Evolutionary conservation across 2,329 filamentous ascomycete genomes (phyloP).

Genomic region (Fusarium paranaense): DNA sequence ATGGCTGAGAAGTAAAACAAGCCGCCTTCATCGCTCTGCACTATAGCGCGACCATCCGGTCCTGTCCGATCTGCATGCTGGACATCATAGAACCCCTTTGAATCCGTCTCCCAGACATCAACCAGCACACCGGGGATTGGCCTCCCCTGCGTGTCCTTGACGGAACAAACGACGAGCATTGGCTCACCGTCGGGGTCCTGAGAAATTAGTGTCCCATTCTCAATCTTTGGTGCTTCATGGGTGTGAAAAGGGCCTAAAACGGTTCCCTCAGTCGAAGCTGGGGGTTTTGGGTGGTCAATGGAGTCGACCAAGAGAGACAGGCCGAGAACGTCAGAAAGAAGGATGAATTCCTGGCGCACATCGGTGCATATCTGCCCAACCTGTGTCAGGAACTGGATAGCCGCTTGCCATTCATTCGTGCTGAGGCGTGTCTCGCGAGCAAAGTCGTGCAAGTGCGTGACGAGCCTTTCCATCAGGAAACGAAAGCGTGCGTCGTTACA

Average conservation of each 20-base stretch:
- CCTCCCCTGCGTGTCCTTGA: slow-evolving; percentile 71
- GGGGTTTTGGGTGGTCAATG: slow-evolving; percentile 81
- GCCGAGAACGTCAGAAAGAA: slow-evolving; percentile 80
- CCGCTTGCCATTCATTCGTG: slow-evolving; percentile 78
- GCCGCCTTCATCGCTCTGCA: slow-evolving; percentile 44
- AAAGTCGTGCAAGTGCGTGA: slow-evolving; percentile 74
- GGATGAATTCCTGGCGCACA: slow-evolving; percentile 78
- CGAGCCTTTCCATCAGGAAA: slow-evolving; percentile 76
- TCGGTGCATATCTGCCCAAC: slow-evolving; percentile 77
- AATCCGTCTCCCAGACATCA: slow-evolving; percentile 85
- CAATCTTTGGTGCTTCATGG: slow-evolving; percentile 71
- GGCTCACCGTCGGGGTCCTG: slow-evolving; percentile 74
- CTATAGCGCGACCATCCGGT: slow-evolving; percentile 47
- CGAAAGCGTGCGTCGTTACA: slow-evolving; percentile 70
- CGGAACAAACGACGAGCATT: slow-evolving; percentile 73
- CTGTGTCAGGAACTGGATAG: slow-evolving; percentile 74
- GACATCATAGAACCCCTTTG: slow-evolving; percentile 79
- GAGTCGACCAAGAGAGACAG: slow-evolving; percentile 81
- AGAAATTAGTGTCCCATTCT: slow-evolving; percentile 68
- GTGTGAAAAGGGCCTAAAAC: slow-evolving; percentile 84
- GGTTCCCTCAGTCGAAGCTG: slow-evolving; percentile 75
- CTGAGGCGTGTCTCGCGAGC: slow-evolving; percentile 65
- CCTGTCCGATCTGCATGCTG: slow-evolving; percentile 70
- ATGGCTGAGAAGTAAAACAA: slow-evolving; percentile 84
- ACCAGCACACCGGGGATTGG: slow-evolving; percentile 73